Percentiles rank a stretch among this genome's conserved stretches.
phyloP scores from a whole-genome alignment of 75 land plant genomes.

The Picea glauca region DNA sequence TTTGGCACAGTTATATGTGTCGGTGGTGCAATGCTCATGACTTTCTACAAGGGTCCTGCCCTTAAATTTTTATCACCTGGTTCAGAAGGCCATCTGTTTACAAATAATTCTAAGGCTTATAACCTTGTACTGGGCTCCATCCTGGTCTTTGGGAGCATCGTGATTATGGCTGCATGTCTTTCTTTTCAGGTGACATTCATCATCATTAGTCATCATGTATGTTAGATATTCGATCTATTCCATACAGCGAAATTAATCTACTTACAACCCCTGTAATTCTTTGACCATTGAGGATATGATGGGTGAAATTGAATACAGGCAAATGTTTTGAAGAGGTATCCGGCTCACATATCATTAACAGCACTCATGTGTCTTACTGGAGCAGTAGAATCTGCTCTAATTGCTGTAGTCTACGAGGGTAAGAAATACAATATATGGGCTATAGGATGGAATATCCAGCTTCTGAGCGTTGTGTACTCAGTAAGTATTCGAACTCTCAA shows the following conservation, averaged over 20 bases:
- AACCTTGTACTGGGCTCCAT: too few species aligned
- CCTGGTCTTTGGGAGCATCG: too few species aligned
- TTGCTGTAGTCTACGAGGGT: slow-evolving; percentile 24
- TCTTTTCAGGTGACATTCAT: too few species aligned
- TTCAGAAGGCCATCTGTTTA: too few species aligned
- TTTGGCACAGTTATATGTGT: background rate
- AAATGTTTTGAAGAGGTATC: slow-evolving; percentile 34
- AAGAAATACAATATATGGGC: slow-evolving; percentile 27
- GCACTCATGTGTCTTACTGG: slow-evolving; percentile 52
- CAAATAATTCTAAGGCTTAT: too few species aligned
- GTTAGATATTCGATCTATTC: too few species aligned
- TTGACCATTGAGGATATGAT: too few species aligned
- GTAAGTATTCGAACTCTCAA: slow-evolving; percentile 16
- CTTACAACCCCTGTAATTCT: too few species aligned
- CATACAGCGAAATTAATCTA: too few species aligned
- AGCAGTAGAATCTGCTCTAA: slow-evolving; percentile 46
- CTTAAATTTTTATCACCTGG: background rate
- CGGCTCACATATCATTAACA: slow-evolving; percentile 57
- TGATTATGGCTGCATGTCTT: too few species aligned
- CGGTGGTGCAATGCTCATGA: background rate
- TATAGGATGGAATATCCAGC: slow-evolving; percentile 35
- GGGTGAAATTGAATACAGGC: slow-evolving; percentile 23
- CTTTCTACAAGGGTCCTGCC: background rate
- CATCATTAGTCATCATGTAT: too few species aligned
- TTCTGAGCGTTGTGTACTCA: slow-evolving; percentile 41